A percentile compares a stretch with the other conserved stretches of the same genome.
Evolutionary conservation across 768 basidiomycete species (phyloP).

Genomic region (Naganishia randhawae): DNA sequence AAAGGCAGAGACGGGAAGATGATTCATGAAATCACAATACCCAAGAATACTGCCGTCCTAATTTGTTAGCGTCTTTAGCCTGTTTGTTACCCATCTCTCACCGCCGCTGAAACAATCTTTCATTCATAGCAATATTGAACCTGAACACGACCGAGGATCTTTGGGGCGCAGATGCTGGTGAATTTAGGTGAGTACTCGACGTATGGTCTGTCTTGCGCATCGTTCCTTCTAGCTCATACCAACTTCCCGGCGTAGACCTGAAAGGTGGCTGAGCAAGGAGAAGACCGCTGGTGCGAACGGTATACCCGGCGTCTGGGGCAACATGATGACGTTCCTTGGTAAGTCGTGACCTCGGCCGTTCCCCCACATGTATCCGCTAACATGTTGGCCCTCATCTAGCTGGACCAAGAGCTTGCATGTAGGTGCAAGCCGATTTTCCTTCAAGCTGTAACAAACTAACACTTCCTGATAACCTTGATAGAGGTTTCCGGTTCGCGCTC

Average conservation of each 20-base stretch:
- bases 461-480: conserved; percentile 24
- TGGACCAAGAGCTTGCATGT: conserved; percentile 44
- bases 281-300: conserved; percentile 5
- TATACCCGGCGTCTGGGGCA: conserved; percentile 49
- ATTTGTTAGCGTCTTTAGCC: conserved; percentile 41
- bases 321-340: conserved; percentile 47
- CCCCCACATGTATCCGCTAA: not conserved
- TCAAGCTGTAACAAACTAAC: not conserved
- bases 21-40: conserved; percentile 40
- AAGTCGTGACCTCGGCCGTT: not conserved
- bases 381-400: conserved; percentile 17
- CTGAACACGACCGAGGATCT: conserved; percentile 42
- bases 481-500: conserved; percentile 50
- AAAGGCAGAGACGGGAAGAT: conserved; percentile 44
- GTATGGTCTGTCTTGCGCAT: not conserved
- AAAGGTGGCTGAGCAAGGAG: conserved; percentile 30
- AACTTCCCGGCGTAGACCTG: conserved; percentile 25
- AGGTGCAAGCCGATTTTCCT: not conserved
- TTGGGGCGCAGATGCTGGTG: conserved; percentile 46
- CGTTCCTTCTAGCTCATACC: not conserved
- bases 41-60: conserved; percentile 43
- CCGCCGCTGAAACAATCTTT: too few species aligned
- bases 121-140: conserved; percentile 42
- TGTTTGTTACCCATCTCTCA: not conserved
- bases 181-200: conserved; percentile 41